Base-by-base conservation (phyloP, 2,329 filamentous ascomycete species). In the Penicillium janthinellum region DNA sequence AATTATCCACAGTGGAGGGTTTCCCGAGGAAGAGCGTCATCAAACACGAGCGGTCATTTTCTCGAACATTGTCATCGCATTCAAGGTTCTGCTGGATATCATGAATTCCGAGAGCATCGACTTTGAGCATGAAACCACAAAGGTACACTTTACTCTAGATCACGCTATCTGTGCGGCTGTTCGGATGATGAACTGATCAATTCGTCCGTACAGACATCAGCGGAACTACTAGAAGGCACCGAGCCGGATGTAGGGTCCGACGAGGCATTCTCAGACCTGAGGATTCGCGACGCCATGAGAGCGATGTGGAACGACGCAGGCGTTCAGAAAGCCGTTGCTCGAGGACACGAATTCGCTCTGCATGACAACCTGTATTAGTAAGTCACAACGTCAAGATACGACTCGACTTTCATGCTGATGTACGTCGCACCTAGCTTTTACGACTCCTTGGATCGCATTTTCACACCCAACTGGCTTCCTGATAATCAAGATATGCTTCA, bases 31-130 rank as follows among this genome's bases (percentile, higher is more conserved):
- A 65, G 95, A 98, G 77, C 91, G 92, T 76, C 87, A 96, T 66
- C 92, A 97, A 82, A 96, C 92, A 85, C 92, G 95, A 69, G 90
- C 92, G 15, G 93, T 97, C 71, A 93, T 98, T 67, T 98, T 97
- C 79, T 93, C 89, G 78, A 99, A 99, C 77, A 85, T 98, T 66
- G 83, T 97, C 54, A 91, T 96, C 69, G 94, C 94, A 2, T 95
- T 96, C 81, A 91, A 93, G 75, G 87, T 93, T 67, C 90, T 97
- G 65, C 85, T 91, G 71, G 91, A 95, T 64, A 94, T 93, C 55
- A 98, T 98, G 93, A 84, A 89, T 61, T 89, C 96, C 70, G 87
- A 96, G 71, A 82, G 85, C 56, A 90, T 96, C 66, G 82, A 87
- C 15, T 96, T 96, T 68, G 89, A 91, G 70, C 85, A 89, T 66